phyloP scores from a whole-genome alignment of 2,329 filamentous ascomycete species.

The Xylariaceae sp. region DNA sequence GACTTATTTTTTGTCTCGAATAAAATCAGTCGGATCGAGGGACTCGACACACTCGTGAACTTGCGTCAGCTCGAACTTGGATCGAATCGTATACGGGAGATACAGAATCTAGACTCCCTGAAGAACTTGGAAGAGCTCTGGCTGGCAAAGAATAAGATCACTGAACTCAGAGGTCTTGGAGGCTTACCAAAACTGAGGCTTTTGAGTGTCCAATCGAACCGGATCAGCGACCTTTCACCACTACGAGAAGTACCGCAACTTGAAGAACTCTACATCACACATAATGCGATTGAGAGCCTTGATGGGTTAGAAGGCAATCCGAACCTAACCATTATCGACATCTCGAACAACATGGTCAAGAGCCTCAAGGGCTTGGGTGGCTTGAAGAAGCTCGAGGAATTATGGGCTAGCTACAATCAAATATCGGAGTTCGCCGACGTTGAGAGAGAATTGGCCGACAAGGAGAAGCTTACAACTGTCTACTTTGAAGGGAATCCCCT shows the following conservation, averaged over 20 bases:
- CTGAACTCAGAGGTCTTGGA: conserved; percentile 77
- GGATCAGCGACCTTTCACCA: conserved; percentile 79
- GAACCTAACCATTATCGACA: conserved; percentile 80
- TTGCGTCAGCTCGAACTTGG: conserved; percentile 88
- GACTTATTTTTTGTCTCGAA: conserved; percentile 95
- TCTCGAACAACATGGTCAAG: conserved; percentile 84
- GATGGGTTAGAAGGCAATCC: conserved; percentile 72
- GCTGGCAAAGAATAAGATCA: conserved; percentile 97
- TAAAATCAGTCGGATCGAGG: conserved; percentile 88
- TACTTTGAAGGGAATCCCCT: conserved; percentile 97
- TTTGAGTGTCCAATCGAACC: conserved; percentile 94
- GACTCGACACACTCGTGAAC: conserved; percentile 74
- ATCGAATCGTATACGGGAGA: conserved; percentile 88
- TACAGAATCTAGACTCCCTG: conserved; percentile 82
- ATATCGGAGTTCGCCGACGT: conserved; percentile 82
- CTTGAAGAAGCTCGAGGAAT: conserved; percentile 78
- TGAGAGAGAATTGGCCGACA: conserved; percentile 78
- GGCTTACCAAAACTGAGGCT: conserved; percentile 81
- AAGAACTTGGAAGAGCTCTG: conserved; percentile 85
- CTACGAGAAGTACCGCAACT: conserved; percentile 76
- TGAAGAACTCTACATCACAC: conserved; percentile 93
- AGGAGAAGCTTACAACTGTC: conserved; percentile 82
- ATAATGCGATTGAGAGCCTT: conserved; percentile 85
- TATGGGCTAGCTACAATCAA: conserved; percentile 94
- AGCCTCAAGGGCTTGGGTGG: conserved; percentile 75